Evolutionary conservation across 306 rosid genomes (phyloP).

Genomic region (Acacia crassicarpa): DNA sequence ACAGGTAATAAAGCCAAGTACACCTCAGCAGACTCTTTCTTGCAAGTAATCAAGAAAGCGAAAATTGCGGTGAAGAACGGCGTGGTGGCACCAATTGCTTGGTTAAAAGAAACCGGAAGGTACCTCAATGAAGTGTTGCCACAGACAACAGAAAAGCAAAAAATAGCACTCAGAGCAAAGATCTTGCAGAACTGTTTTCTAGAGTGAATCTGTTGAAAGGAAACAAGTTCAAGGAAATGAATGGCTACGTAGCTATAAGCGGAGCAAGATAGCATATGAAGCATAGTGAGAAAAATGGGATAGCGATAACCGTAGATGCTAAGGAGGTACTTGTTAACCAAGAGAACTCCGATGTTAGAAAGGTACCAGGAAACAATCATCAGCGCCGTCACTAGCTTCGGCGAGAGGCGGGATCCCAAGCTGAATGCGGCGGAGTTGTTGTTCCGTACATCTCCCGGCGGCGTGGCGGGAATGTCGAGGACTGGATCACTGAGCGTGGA

Average conservation of each 20-base stretch:
- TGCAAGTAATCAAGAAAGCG: slow-evolving; percentile 71
- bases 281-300: slow-evolving; percentile 94
- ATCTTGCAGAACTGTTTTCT: slow-evolving; percentile 73
- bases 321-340: slow-evolving; percentile 89
- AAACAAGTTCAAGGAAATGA: slow-evolving; percentile 65
- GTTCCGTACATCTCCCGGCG: slow-evolving; percentile 58
- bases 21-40: slow-evolving; percentile 70
- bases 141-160: slow-evolving; percentile 92
- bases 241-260: slow-evolving; percentile 64
- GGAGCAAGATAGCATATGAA: slow-evolving; percentile 86
- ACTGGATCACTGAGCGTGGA: slow-evolving; percentile 44
- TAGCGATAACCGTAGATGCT: slow-evolving; percentile 77
- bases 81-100: slow-evolving; percentile 91
- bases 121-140: slow-evolving; percentile 89
- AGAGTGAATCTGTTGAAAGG: slow-evolving; percentile 76
- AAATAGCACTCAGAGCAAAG: slow-evolving; percentile 68
- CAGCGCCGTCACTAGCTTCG: slow-evolving; percentile 44
- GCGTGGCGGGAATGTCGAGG: slow-evolving; percentile 71
- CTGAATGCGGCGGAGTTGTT: slow-evolving; percentile 34
- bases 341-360: slow-evolving; percentile 87
- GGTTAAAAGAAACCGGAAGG: slow-evolving; percentile 87
- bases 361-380: slow-evolving; percentile 75
- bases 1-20: slow-evolving; percentile 81
- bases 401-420: slow-evolving; percentile 41
- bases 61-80: slow-evolving; percentile 91